Percentiles rank a stretch among this genome's conserved stretches.
phyloP scores from a whole-genome alignment of 495 filamentous ascomycete species.

The Podospora comata region DNA sequence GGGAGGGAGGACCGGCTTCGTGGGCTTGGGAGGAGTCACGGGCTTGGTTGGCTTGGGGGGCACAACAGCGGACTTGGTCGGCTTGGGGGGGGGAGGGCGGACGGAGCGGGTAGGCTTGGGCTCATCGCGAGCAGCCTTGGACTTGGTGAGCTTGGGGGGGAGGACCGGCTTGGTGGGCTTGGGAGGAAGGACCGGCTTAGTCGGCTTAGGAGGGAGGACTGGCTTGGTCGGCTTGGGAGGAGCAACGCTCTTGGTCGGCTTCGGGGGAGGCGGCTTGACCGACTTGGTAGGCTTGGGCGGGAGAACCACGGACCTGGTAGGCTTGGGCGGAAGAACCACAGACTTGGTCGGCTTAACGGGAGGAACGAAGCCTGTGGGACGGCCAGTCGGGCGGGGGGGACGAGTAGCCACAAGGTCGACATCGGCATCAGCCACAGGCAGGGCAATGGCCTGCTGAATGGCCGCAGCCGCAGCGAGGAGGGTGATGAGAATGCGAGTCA shows the following conservation, averaged over 20 bases:
- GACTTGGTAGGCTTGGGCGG: constrained; percentile 10
- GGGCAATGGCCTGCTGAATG: constrained; percentile 18
- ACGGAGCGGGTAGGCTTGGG: constrained; percentile 1
- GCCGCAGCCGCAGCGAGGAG: constrained; percentile 23
- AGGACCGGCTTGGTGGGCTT: constrained; percentile 6
- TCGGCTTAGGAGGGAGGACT: constrained; percentile 2
- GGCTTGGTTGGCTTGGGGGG: constrained; percentile 8
- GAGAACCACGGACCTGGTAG: neutral
- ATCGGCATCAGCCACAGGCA: constrained; percentile 19
- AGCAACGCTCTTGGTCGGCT: constrained; percentile 2
- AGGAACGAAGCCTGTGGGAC: constrained; percentile 2
- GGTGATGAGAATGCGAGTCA: constrained; percentile 23
- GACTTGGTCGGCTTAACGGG: constrained; percentile 1
- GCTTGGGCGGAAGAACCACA: neutral
- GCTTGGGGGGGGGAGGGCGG: neutral
- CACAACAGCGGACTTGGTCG: neutral
- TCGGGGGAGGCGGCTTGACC: neutral
- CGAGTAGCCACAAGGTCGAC: constrained; percentile 5
- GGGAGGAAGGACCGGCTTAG: constrained; percentile 1
- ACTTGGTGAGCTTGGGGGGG: neutral
- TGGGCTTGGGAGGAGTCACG: constrained; percentile 1
- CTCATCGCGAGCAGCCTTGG: constrained; percentile 4
- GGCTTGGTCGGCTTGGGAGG: constrained; percentile 10
- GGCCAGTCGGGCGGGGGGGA: constrained; percentile 9
- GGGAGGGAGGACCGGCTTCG: neutral